phyloP scores from a whole-genome alignment of 805 yeast species.

The Candida glaebosa region DNA sequence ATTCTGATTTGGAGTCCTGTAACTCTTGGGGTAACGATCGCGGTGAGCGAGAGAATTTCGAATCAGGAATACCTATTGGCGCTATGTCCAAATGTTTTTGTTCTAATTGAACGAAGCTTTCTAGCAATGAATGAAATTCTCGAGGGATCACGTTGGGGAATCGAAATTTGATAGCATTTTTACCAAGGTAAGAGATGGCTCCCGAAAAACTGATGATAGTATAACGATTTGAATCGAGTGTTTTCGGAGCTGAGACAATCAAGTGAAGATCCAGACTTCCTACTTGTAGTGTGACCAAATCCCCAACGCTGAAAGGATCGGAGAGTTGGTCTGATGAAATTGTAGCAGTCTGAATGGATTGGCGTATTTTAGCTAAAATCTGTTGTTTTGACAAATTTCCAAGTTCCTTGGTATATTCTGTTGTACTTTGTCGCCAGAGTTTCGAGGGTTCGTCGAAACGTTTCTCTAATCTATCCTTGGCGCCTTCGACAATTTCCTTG shows the following conservation, averaged over 20 bases:
- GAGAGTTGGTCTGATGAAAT: conserved; percentile 14
- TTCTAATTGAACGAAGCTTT: conserved; percentile 27
- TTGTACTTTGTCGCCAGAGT: conserved; percentile 16
- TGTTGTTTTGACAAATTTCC: not conserved
- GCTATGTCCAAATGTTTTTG: conserved; percentile 28
- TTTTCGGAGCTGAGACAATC: conserved; percentile 51
- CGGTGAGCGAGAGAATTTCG: conserved; percentile 21
- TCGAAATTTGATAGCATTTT: conserved; percentile 43
- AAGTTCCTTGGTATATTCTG: not conserved
- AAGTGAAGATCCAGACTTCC: conserved; percentile 48
- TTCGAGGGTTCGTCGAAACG: conserved; percentile 16
- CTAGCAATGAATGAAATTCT: conserved; percentile 18
- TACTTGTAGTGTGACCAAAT: conserved; percentile 52
- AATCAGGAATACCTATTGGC: conserved; percentile 37
- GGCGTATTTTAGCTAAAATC: not conserved
- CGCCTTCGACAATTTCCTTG: conserved; percentile 14
- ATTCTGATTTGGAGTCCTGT: not conserved
- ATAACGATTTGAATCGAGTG: conserved; percentile 49
- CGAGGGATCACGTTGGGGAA: conserved; percentile 50
- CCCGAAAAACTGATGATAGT: conserved; percentile 59
- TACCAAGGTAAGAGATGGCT: conserved; percentile 47
- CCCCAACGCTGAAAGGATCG: conserved; percentile 48
- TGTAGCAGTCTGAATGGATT: conserved; percentile 12
- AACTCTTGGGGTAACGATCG: conserved; percentile 19
- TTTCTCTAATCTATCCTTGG: conserved; percentile 16